Evolutionary conservation across 2,329 filamentous ascomycete genomes (phyloP), one percentile per base, ranked within the genome.

Genomic region (Thermoascus crustaceus): DNA sequence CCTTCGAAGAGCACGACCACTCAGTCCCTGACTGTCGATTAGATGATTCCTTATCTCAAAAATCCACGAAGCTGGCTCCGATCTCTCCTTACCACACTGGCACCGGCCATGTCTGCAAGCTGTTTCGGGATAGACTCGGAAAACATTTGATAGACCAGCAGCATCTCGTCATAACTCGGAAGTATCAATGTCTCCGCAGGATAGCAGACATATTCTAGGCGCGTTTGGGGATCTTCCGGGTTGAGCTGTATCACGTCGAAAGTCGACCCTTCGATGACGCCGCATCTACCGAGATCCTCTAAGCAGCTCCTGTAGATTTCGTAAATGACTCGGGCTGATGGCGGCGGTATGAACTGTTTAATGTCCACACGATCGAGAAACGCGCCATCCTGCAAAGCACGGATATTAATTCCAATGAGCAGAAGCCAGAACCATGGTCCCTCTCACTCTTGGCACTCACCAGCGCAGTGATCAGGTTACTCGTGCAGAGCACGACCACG

Each of bases 301-400:
- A 72, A 44, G 23, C 63, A 68, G n/a, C 58, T 60, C 24, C 63
- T 61, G 32, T 70, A 62, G 31, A 73, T 71, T 35, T 67, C 62
- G 45, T 72, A 72, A 10, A 64, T 58, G 3, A 61, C 61, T 20
- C 52, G 49, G 2, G 49, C 41, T 4, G 55, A 60, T 5, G 69
- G 61, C 4, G 50, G 50, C 4, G 61, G 61, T 11, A 73, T 54
- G 30, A 54, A 50, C 38, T 71, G 61, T 38, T 67, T 65, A 38
- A 71, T 58, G 41, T 69, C 66, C 14, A 70, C 61, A 2, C 69
- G 59, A 37, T 72, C 67, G 8, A 71, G 50, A 42, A 72, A 72
- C 1, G 69, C 69, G 4, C 55, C 43, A 39, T 72, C 67, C 49
- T 57, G 26, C 14, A 9, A 13, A 24, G 10, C 22, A 22, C 34